Evolutionary conservation across 2,329 filamentous ascomycete genomes (phyloP).

Genomic region (Aureobasidium sp.): DNA sequence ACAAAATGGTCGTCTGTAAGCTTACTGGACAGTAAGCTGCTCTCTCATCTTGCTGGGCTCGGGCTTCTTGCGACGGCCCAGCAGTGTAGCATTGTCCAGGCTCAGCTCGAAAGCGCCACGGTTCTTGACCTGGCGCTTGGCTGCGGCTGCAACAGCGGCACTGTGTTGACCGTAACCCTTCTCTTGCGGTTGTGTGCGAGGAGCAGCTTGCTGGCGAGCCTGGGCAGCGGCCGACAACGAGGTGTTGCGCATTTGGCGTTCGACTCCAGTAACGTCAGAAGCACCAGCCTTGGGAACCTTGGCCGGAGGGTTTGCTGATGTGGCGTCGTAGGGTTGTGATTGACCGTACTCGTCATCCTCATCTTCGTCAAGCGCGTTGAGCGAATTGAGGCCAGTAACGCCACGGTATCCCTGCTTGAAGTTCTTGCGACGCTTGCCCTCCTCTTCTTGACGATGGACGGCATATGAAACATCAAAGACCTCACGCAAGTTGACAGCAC

Average conservation of each 20-base stretch:
- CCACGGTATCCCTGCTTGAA: conserved; percentile 63
- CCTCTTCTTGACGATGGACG: conserved; percentile 93
- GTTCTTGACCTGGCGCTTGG: conserved; percentile 69
- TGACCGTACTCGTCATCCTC: conserved; percentile 60
- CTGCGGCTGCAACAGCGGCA: conserved; percentile 73
- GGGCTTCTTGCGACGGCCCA: conserved; percentile 61
- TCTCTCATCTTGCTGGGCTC: conserved; percentile 40
- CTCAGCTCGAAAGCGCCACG: conserved; percentile 87
- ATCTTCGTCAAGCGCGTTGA: conserved; percentile 59
- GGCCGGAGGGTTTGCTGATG: conserved; percentile 44
- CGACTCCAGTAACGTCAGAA: conserved; percentile 63
- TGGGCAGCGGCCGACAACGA: conserved; percentile 63
- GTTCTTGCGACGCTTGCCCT: conserved; percentile 84
- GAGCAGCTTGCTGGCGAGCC: conserved; percentile 47
- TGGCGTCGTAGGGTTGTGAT: conserved; percentile 44
- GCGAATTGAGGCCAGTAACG: conserved; percentile 53
- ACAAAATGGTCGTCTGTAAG: neutral
- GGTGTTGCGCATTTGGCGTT: conserved; percentile 80
- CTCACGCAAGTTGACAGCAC: conserved; percentile 89
- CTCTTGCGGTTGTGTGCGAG: conserved; percentile 40
- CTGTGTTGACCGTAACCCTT: conserved; percentile 87
- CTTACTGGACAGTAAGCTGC: conserved; percentile 28
- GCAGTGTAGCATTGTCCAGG: conserved; percentile 79
- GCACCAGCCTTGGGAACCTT: conserved; percentile 60
- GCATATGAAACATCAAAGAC: conserved; percentile 98